Evolutionary conservation across 2,329 filamentous ascomycete genomes (phyloP), one percentile per base, ranked within the genome.

Genomic region (Fusarium avenaceum): DNA sequence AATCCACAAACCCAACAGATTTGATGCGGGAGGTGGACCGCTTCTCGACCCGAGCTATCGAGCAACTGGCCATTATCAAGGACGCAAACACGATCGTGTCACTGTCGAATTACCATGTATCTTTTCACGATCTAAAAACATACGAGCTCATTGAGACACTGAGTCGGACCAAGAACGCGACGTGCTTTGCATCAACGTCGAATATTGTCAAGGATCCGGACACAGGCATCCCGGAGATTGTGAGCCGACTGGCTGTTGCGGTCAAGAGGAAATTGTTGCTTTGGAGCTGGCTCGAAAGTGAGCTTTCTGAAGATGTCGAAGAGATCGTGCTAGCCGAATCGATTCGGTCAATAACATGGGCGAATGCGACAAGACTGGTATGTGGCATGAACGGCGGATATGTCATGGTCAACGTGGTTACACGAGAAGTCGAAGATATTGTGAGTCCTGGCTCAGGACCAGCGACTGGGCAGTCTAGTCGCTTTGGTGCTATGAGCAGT

Each of bases 261-360:
- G 93, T 97, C 33, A 98, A 98, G 84, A 86, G 96, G 75, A 92
- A 92, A 74, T 84, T 99, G 52, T 79, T 98, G 63, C 81, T 97
- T 56, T 99, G 96, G 94, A 92, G 90, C 74, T 99, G 96, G 96
- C 92, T 96, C 73, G 94, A 97, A 77, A 96, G 94, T 83, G 96
- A 98, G 81, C 85, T 97, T 42, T 87, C 87, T 47, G 84, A 87
- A 5, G 89, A 96, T 33, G 88, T 90, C 0, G 83, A 84, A 28
- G 96, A 98, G 80, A 87, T 97, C 38, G 87, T 89, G 2, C 84
- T 98, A 44, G 84, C 93, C 33, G 95, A 95, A 74, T 89, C 92
- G 22, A 92, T 97, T 65, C 93, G 96, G 75, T 94, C 91, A 15
- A 83, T 98, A 65, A 97, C 92, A 3, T 99, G 96, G 96, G 92